A percentile compares a stretch with the other conserved stretches of the same genome.
phyloP scores from a whole-genome alignment of 129 eudicot species.

The Flaveria ramosissima region DNA sequence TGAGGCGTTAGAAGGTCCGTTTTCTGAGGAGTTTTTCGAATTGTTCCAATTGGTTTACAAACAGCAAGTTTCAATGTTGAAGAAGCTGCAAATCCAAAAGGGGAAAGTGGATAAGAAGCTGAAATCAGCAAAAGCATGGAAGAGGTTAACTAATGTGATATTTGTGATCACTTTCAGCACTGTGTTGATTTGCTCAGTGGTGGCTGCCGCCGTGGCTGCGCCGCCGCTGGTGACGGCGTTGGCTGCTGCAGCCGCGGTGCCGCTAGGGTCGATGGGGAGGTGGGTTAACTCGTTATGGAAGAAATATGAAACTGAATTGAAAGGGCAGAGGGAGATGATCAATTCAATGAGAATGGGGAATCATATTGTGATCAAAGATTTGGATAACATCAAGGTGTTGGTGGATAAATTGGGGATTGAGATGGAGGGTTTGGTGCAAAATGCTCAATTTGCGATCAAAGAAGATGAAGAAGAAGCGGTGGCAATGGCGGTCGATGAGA shows the following conservation, averaged over 20 bases:
- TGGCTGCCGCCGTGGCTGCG: slow-evolving; percentile 76
- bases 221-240: slow-evolving; percentile 70
- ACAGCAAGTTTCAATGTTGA: slow-evolving; percentile 51
- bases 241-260: slow-evolving; percentile 82
- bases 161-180: slow-evolving; percentile 62
- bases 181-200: slow-evolving; percentile 73
- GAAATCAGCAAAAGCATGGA: slow-evolving; percentile 54
- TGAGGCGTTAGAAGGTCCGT: slow-evolving; percentile 46
- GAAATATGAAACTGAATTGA: slow-evolving; percentile 56
- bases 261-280: slow-evolving; percentile 79
- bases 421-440: slow-evolving; percentile 57
- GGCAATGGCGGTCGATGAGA: slow-evolving; percentile 64
- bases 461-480: slow-evolving; percentile 62
- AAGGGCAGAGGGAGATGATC: slow-evolving; percentile 53
- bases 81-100: slow-evolving; percentile 47
- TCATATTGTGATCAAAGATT: slow-evolving; percentile 56
- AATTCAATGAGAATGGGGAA: slow-evolving; percentile 63
- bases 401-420: slow-evolving; percentile 59
- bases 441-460: slow-evolving; percentile 56
- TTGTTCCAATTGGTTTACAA: slow-evolving; percentile 48
- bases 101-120: slow-evolving; percentile 53
- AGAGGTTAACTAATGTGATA: slow-evolving; percentile 56
- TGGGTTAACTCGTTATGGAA: slow-evolving; percentile 78
- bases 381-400: slow-evolving; percentile 53
- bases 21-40: slow-evolving; percentile 50